These are phyloP conservation scores for Tanacetum coccineum DNA, from an alignment of 129 eudicot genomes.

Conservation along the genomic window DNA sequence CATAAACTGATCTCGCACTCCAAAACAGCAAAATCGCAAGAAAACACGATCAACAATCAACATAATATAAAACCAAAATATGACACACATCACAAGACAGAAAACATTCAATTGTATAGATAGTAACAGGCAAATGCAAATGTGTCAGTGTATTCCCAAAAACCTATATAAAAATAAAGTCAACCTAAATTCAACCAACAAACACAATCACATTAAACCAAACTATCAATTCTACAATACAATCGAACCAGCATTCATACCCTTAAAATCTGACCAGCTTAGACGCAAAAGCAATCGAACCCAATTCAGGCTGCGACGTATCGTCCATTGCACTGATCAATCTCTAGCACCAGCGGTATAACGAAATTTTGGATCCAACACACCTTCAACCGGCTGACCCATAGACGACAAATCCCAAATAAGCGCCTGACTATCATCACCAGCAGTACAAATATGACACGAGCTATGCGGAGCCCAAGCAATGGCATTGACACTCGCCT, in stretches of 20 bases:
- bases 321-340: constrained; percentile 97
- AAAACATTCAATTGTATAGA: constrained; percentile 17
- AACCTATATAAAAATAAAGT: constrained; percentile 15
- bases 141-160: constrained; percentile 29
- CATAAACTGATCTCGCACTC: too few species aligned
- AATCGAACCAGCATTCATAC: constrained; percentile 45
- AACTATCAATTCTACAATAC: neutral
- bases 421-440: constrained; percentile 91
- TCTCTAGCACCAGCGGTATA: constrained; percentile 94
- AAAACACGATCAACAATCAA: neutral
- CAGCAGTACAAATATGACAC: constrained; percentile 94
- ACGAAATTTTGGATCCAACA: constrained; percentile 89
- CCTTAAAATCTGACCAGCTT: constrained; percentile 97
- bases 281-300: constrained; percentile 85
- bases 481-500: constrained; percentile 87
- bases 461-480: constrained; percentile 97
- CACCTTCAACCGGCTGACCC: constrained; percentile 96
- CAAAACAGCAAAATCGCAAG: neutral
- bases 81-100: constrained; percentile 17
- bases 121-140: constrained; percentile 11
- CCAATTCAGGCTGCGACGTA: constrained; percentile 99
- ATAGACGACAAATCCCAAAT: constrained; percentile 95
- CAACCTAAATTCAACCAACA: constrained; percentile 20
- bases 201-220: constrained; percentile 18
- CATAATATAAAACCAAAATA: constrained; percentile 6